Conservation (phyloP, 805 yeast species). For the Priceomyces medius region DNA sequence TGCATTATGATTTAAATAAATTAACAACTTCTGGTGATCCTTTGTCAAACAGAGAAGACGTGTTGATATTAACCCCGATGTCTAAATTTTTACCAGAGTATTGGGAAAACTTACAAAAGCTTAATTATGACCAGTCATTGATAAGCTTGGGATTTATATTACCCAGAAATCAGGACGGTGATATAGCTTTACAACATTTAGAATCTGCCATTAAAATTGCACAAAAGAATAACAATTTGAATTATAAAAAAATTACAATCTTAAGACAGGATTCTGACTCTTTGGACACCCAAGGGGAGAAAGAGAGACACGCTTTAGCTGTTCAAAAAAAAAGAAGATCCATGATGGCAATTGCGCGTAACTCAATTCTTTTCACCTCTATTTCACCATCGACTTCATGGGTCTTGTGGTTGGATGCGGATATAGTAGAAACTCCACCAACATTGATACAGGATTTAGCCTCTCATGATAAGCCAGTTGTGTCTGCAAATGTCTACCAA, state of each 20-base stretch:
- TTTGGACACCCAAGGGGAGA: slow-evolving; percentile 70
- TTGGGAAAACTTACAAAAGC: slow-evolving; percentile 77
- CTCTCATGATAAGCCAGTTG: slow-evolving; percentile 77
- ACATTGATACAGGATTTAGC: slow-evolving; percentile 85
- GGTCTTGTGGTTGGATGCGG: slow-evolving; percentile 97
- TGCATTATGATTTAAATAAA: slow-evolving; percentile 81
- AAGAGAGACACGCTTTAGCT: slow-evolving; percentile 82
- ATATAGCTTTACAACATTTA: slow-evolving; percentile 65
- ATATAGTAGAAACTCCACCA: slow-evolving; percentile 84
- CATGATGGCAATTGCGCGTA: slow-evolving; percentile 92
- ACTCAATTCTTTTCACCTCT: slow-evolving; percentile 85
- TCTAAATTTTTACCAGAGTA: slow-evolving; percentile 80
- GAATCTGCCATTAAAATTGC: slow-evolving; percentile 72
- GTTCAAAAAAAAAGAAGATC: slow-evolving; percentile 88
- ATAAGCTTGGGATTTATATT: slow-evolving; percentile 89
- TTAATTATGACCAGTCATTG: slow-evolving; percentile 80
- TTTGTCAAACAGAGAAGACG: slow-evolving; percentile 72
- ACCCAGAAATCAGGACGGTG: slow-evolving; percentile 83
- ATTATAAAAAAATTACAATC: slow-evolving; percentile 82
- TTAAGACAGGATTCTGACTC: slow-evolving; percentile 88
- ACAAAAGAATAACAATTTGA: slow-evolving; percentile 57
- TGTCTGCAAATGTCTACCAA: slow-evolving; percentile 94
- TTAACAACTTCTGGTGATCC: slow-evolving; percentile 72
- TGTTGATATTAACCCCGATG: slow-evolving; percentile 86
- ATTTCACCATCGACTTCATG: slow-evolving; percentile 88